Evolutionary conservation across 257 asterid species (phyloP).

Genomic region (Misopates orontium): DNA sequence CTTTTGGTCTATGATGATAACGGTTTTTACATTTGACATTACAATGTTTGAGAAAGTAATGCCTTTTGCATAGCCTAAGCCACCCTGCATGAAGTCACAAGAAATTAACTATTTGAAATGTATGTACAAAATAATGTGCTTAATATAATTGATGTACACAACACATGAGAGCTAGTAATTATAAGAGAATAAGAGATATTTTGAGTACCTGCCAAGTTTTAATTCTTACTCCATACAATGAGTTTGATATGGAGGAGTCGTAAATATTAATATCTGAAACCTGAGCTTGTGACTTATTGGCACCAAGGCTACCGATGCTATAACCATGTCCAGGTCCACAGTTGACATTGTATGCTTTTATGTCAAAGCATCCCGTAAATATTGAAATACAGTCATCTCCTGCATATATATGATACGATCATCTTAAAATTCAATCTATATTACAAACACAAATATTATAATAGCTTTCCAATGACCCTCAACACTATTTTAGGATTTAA

Average conservation of each 20-base stretch:
- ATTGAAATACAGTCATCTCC: slow-evolving; percentile 38
- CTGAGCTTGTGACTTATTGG: not conserved
- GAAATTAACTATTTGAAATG: not conserved
- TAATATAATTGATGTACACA: too few species aligned
- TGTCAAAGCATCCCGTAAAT: slow-evolving; percentile 26
- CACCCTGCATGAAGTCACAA: slow-evolving; percentile 31
- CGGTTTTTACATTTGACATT: slow-evolving; percentile 25
- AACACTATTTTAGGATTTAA: too few species aligned
- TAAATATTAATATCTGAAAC: slow-evolving; percentile 18
- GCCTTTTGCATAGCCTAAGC: slow-evolving; percentile 7
- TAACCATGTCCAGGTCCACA: slow-evolving; percentile 46
- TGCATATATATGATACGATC: not conserved
- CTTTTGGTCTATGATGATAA: slow-evolving; percentile 32
- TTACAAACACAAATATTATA: too few species aligned
- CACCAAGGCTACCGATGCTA: slow-evolving; percentile 33
- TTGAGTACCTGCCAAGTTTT: slow-evolving; percentile 39
- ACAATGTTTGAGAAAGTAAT: slow-evolving; percentile 22
- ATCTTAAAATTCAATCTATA: too few species aligned
- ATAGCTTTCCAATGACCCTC: too few species aligned
- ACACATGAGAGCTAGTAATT: too few species aligned
- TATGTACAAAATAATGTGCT: too few species aligned
- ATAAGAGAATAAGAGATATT: not conserved
- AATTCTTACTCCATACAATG: slow-evolving; percentile 36
- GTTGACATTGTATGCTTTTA: slow-evolving; percentile 11
- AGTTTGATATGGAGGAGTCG: slow-evolving; percentile 11